These are phyloP conservation scores for Salix koriyanagi DNA, from an alignment of 345 rosid species.

Conservation along the genomic window DNA sequence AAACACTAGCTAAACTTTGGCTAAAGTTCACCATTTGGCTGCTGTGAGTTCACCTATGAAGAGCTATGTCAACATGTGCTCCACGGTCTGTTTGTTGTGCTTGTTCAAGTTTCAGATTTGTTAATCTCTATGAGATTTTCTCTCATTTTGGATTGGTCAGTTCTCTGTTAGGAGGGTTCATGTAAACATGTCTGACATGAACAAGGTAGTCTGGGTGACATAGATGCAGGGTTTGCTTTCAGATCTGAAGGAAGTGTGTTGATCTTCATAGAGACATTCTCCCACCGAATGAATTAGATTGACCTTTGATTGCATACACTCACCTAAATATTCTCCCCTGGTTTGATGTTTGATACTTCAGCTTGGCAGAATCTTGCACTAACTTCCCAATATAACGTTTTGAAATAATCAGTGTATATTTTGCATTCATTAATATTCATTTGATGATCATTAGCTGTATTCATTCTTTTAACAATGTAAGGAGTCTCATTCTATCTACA, in stretches of 20 bases:
- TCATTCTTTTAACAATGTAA: neutral
- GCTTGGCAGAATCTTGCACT: neutral
- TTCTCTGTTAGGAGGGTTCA: neutral
- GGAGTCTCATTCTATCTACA: neutral
- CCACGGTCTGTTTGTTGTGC: neutral
- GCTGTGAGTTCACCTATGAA: neutral
- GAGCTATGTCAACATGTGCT: neutral
- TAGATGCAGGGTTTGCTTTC: neutral
- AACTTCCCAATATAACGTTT: neutral
- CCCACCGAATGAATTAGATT: neutral
- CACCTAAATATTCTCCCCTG: neutral
- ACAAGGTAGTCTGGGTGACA: neutral
- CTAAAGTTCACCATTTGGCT: neutral
- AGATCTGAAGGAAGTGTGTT: neutral
- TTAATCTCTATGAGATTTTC: neutral
- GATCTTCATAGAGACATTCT: neutral
- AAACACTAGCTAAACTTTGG: neutral
- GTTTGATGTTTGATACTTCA: conserved; percentile 4
- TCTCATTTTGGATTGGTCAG: neutral
- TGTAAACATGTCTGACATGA: neutral
- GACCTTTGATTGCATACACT: neutral
- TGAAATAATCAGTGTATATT: neutral
- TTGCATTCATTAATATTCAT: neutral
- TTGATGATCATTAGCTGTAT: neutral
- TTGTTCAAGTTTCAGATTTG: neutral